Evolutionary conservation across 371 early-diverging fungal species (phyloP).

Genomic region (Catenaria anguillulae): DNA sequence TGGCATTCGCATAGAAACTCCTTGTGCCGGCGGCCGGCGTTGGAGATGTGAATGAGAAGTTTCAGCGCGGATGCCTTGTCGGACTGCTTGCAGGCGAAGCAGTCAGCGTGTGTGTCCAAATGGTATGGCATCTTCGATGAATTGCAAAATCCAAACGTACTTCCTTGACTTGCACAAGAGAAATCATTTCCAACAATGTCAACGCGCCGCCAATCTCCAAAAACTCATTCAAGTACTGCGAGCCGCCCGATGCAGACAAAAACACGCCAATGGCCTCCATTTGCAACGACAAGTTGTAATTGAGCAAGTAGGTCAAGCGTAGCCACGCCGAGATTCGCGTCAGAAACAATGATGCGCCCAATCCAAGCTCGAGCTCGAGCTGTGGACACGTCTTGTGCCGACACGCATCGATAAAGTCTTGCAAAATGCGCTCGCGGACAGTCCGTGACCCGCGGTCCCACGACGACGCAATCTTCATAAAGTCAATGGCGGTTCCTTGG

Average conservation of each 20-base stretch:
- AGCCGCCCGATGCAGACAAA: constrained; percentile 30
- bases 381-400: constrained; percentile 34
- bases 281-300: constrained; percentile 25
- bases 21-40: constrained; percentile 32
- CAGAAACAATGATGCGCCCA: constrained; percentile 37
- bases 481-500: background rate
- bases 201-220: constrained; percentile 39
- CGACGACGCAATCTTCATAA: background rate
- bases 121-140: no score
- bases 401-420: constrained; percentile 30
- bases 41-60: constrained; percentile 25
- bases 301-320: constrained; percentile 33
- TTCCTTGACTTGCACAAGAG: constrained; percentile 31
- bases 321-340: constrained; percentile 36
- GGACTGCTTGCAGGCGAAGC: no score
- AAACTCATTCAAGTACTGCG: constrained; percentile 35
- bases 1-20: constrained; percentile 43
- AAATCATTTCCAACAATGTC: constrained; percentile 33
- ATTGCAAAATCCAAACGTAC: constrained; percentile 12
- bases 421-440: constrained; percentile 28
- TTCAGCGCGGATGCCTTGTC: constrained; percentile 34
- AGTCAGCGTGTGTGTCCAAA: no score
- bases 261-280: constrained; percentile 33
- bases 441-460: constrained; percentile 3
- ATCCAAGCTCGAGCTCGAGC: constrained; percentile 32